Conservation (phyloP, 2,329 filamentous ascomycete genomes). For the Torrubiella hemipterigena region DNA sequence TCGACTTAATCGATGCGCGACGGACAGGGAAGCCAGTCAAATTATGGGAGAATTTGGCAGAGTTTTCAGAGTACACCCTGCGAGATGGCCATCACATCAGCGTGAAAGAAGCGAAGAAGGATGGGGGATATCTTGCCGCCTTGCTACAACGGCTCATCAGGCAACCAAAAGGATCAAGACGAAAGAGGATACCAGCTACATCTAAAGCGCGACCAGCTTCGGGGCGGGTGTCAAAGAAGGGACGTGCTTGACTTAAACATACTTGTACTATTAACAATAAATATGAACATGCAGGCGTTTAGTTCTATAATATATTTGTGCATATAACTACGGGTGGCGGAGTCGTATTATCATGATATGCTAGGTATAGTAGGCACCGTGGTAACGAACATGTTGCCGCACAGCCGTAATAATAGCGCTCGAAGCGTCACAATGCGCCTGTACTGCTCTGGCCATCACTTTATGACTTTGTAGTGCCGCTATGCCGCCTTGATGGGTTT, state of each 20-base stretch:
- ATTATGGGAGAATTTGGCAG: slow-evolving; percentile 15
- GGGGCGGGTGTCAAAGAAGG: background rate
- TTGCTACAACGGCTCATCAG: slow-evolving; percentile 10
- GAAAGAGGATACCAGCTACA: too few relatives aligned
- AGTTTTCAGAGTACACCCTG: slow-evolving; percentile 14
- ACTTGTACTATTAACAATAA: too few relatives aligned
- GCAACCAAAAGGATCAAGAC: slow-evolving; percentile 33
- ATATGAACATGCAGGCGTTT: background rate
- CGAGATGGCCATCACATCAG: slow-evolving; percentile 10
- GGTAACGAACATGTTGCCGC: too few relatives aligned
- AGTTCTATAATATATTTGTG: background rate
- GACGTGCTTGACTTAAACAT: background rate
- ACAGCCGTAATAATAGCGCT: too few relatives aligned
- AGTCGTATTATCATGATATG: too few relatives aligned
- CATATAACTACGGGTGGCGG: background rate
- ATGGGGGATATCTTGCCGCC: slow-evolving; percentile 11
- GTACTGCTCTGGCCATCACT: too few relatives aligned
- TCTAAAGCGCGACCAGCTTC: too few relatives aligned
- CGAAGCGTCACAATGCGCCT: too few relatives aligned
- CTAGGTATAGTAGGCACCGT: too few relatives aligned
- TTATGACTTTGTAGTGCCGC: too few relatives aligned
- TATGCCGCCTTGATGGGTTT: too few relatives aligned
- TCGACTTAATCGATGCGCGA: slow-evolving; percentile 17
- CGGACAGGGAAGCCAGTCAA: slow-evolving; percentile 12
- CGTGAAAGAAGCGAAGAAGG: slow-evolving; percentile 12